phyloP scores from a whole-genome alignment of 2,329 filamentous ascomycete species.

The Beauveria pseudobassiana region DNA sequence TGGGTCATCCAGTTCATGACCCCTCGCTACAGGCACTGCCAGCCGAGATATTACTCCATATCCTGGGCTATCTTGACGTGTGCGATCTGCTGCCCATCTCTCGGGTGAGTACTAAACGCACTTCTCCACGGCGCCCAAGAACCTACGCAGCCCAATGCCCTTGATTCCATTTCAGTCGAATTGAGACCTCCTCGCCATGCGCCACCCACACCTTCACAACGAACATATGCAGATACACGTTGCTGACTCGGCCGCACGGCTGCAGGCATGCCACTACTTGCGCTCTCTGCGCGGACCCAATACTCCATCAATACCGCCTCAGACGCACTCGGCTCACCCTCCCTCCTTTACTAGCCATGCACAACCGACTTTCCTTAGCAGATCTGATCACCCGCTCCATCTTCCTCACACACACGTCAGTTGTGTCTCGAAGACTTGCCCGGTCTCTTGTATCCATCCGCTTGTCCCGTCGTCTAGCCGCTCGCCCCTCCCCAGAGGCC shows the following conservation, averaged over 20 bases:
- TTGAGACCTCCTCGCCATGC: neutral
- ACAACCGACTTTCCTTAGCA: slow-evolving; percentile 50
- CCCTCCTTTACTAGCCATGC: slow-evolving; percentile 46
- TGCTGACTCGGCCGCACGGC: slow-evolving; percentile 3
- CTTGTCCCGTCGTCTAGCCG: slow-evolving; percentile 52
- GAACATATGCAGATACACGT: slow-evolving; percentile 2
- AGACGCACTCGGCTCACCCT: slow-evolving; percentile 48
- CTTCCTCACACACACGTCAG: slow-evolving; percentile 58
- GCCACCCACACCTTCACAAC: neutral
- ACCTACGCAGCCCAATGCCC: neutral
- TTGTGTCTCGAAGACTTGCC: slow-evolving; percentile 55
- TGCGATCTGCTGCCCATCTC: slow-evolving; percentile 48
- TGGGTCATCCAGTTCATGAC: neutral
- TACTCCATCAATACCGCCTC: slow-evolving; percentile 56
- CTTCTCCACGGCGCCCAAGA: neutral
- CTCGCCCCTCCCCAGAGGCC: slow-evolving; percentile 50
- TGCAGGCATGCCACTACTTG: slow-evolving; percentile 54
- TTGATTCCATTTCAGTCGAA: neutral
- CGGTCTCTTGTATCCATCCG: slow-evolving; percentile 59
- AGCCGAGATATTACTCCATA: slow-evolving; percentile 49
- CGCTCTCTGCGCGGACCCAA: slow-evolving; percentile 57
- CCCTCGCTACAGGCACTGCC: slow-evolving; percentile 29
- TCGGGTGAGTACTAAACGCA: slow-evolving; percentile 36
- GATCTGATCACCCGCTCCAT: slow-evolving; percentile 59
- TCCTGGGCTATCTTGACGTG: slow-evolving; percentile 50